Base-by-base conservation (phyloP, 2,329 filamentous ascomycete species). In the Fusarium liriodendri region DNA sequence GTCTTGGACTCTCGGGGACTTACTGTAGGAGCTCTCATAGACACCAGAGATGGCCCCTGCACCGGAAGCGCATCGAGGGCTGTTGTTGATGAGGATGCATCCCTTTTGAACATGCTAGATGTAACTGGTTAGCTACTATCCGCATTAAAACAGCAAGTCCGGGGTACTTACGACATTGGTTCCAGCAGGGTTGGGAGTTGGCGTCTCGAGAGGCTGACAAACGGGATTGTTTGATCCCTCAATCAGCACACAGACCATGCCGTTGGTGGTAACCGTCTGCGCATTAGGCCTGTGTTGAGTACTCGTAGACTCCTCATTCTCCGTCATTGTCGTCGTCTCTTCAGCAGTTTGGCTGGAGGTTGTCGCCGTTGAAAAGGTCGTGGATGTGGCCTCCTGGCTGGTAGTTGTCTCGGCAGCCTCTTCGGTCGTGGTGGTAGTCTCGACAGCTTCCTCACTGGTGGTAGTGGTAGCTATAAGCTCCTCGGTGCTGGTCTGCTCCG, bases 21-120 rank as follows among this genome's bases (percentile, higher is more conserved):
- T 64, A 70, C 68, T 70, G 61, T 70, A 70, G 18, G 59, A 70
- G 33, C 61, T 68, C 32, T 64, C 47, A 14, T 67, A 68, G 57
- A 62, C 32, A 1, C 37, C 40, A 5, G 68, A 54, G 32, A 70
- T 64, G 35, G 42, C 13, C 3, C 68, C 68, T 4, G 68, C 64
- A 10, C 68, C 68, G 1, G 60, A 55, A 9, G 64, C 61, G n/a
- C 68, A 70, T 10, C 68, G 50, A 1, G 68, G 68, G 6, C 40
- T 61, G 27, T 37, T 35, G 42, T 63, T 61, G 57, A 71, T 69
- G 22, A 66, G 62, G 25, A 69, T 55, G 22, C 69, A 71, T 9
- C 69, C 69, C 9, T 57, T 40, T 35, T 66, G 57, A 33, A 69
- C 69, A 5, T 71, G 69, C 69, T 71, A n/a, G n/a, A 62, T 54